Evolutionary conservation across 345 rosid species (phyloP), one percentile per base, ranked within the genome.

Genomic region (Linum tenue): DNA sequence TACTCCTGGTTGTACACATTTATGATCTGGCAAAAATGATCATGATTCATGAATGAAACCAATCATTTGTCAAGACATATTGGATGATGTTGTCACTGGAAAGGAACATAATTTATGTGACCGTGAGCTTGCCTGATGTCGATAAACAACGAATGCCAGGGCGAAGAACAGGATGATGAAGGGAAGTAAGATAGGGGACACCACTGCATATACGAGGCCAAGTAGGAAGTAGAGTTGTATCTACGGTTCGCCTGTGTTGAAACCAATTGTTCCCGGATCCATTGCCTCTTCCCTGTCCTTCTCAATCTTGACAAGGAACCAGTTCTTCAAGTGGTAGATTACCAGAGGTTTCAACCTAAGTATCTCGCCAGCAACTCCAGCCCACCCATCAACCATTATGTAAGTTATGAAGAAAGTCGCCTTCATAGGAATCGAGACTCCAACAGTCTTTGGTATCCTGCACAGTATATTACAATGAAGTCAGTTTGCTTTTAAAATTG

Each of bases 381-480:
- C 97, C 97, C 99, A 92, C 60, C 99, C 98, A 35, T 90, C 98
- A 16, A 90, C 98, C 97, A 89, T 92, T 62, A 89, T 81, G 67
- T 87, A 92, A 5, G 98, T 92, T 62, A 92, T 89, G 80, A 92
- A 92, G 84, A 92, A 92, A 3, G 98, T 89, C 50, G 97, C 98
- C 73, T 94, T 94, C 96, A 88, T 90, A 11, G 99, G 99, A 74
- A 94, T 87, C 5, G 99, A 88, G 59, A 75, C 85, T 7, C 97
- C 97, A 0, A 94, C 78, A 11, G 96, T 90, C 82, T 79, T 84
- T 36, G 99, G 97, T 67, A 94, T 90, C 14, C 99, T 92, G 78
- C 82, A 74, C 17, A 70, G 48, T 4, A 41, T 41, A 22, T 22
- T 22, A 22, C 31, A 22, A 22, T 22, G 31, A 22, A 22, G 31